These are phyloP conservation scores for Syzygium aqueum DNA, from an alignment of 345 rosid genomes.

Conservation along the genomic window DNA sequence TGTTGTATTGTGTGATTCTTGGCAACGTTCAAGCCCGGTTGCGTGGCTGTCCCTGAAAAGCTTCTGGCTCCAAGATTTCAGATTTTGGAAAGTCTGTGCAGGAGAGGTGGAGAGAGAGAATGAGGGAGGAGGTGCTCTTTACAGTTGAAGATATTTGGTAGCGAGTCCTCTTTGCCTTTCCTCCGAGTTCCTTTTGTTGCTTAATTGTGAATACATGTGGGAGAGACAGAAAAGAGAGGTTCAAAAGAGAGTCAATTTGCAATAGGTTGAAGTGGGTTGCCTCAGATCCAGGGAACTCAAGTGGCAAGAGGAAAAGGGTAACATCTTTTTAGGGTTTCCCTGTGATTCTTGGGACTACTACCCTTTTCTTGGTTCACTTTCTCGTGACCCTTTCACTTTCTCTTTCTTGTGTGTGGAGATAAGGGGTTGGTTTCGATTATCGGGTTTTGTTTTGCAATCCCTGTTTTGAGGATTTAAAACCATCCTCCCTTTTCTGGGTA, in stretches of 20 bases:
- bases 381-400: conserved; percentile 27
- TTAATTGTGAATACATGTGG: conserved; percentile 12
- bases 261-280: conserved; percentile 48
- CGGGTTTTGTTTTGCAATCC: not conserved
- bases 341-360: conserved; percentile 34
- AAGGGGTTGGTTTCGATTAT: not conserved
- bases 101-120: not conserved
- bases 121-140: not conserved
- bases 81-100: not conserved
- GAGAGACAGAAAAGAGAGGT: conserved; percentile 7
- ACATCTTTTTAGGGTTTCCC: conserved; percentile 31
- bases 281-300: conserved; percentile 56
- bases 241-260: not conserved
- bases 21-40: not conserved
- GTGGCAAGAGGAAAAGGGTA: conserved; percentile 18
- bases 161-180: not conserved
- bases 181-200: not conserved
- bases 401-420: conserved; percentile 13
- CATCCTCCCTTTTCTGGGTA: conserved; percentile 13
- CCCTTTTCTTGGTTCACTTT: conserved; percentile 35
- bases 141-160: conserved; percentile 17
- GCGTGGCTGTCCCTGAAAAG: not conserved
- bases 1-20: not conserved
- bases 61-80: not conserved
- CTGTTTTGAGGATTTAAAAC: not conserved